phyloP scores from a whole-genome alignment of 2,329 filamentous ascomycete species.

The Exophiala mesophila region DNA sequence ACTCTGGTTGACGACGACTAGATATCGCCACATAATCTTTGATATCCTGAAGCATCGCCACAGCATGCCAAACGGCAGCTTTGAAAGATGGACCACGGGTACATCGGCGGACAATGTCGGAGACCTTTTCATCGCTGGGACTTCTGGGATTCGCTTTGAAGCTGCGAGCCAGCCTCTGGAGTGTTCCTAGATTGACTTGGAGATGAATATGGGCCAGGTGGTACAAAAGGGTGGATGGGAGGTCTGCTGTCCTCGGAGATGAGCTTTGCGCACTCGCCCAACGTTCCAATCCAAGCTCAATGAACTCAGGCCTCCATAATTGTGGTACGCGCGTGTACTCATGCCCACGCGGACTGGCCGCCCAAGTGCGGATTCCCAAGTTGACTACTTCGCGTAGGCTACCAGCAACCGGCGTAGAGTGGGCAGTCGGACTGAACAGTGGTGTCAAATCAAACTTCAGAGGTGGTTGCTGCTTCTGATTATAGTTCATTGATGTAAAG shows the following conservation, averaged over 20 bases:
- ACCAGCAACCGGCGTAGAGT: no score
- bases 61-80: not conserved
- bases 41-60: not conserved
- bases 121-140: not conserved
- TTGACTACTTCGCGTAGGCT: not conserved
- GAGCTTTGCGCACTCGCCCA: not conserved
- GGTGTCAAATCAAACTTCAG: no score
- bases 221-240: not conserved
- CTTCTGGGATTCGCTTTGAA: not conserved
- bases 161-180: not conserved
- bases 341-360: not conserved
- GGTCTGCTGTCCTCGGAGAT: not conserved
- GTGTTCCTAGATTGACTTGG: not conserved
- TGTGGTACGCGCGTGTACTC: not conserved
- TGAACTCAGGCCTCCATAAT: not conserved
- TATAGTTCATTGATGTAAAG: no score
- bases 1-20: not conserved
- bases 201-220: not conserved
- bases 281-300: not conserved
- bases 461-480: no score
- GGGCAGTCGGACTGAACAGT: no score
- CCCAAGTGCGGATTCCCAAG: not conserved
- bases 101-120: not conserved
- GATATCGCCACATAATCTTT: not conserved
- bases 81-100: not conserved